phyloP scores from a whole-genome alignment of 2,329 filamentous ascomycete species.

The Berkeleyomyces basicola region DNA sequence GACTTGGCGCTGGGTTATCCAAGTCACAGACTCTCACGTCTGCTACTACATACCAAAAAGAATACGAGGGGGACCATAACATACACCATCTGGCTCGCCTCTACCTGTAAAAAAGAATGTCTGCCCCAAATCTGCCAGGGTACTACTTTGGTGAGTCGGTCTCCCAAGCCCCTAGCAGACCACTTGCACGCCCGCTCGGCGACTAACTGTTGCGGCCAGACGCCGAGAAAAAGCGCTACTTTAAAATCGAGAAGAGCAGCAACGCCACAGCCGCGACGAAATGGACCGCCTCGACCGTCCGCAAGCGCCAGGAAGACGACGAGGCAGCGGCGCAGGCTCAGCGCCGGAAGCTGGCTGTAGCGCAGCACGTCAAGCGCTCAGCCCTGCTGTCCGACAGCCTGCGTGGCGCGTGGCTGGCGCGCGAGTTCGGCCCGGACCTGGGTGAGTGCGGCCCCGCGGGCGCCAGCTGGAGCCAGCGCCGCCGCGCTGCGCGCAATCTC shows the following conservation, averaged over 20 bases:
- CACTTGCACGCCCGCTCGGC: not conserved
- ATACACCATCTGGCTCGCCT: not conserved
- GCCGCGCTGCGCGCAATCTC: not conserved
- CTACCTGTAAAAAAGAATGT: not conserved
- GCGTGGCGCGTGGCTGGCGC: not conserved
- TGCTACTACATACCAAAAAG: too few species aligned
- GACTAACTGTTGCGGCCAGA: constrained; percentile 24
- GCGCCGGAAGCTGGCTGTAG: not conserved
- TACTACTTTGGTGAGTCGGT: constrained; percentile 8
- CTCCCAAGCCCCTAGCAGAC: not conserved
- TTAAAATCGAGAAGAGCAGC: constrained; percentile 45
- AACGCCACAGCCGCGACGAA: constrained; percentile 32
- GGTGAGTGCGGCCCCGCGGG: not conserved
- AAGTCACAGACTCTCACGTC: not conserved
- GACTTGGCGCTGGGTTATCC: not conserved
- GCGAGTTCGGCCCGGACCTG: constrained; percentile 5
- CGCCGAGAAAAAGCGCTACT: constrained; percentile 45
- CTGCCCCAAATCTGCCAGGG: not conserved
- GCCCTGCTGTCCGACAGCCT: not conserved
- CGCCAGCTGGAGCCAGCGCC: not conserved
- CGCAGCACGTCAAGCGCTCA: constrained; percentile 1
- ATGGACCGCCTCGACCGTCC: constrained; percentile 43
- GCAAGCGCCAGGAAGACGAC: constrained; percentile 34
- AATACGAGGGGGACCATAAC: not conserved
- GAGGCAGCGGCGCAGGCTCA: constrained; percentile 16